Percentiles rank a stretch among this genome's conserved stretches.
Conservation (phyloP, 2,329 filamentous ascomycete genomes). For the Didymella sp. region DNA sequence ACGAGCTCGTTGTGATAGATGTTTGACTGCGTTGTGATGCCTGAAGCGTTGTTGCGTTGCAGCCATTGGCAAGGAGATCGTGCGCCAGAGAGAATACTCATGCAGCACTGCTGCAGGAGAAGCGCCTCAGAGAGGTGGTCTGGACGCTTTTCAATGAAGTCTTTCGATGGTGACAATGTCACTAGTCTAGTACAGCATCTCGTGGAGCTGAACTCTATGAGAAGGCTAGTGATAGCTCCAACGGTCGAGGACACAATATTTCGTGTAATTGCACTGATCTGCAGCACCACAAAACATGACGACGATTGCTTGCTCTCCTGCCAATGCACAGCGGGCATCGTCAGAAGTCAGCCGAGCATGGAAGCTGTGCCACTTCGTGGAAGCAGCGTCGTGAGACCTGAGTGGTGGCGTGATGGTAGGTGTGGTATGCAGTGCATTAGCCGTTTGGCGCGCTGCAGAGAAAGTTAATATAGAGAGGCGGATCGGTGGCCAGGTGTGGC, state of each 20-base stretch:
- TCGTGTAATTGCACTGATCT: background rate
- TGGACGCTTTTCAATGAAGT: slow-evolving; percentile 4
- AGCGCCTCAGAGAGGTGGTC: slow-evolving; percentile 13
- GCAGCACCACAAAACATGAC: background rate
- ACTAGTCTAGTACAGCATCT: background rate
- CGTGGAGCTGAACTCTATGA: slow-evolving; percentile 4
- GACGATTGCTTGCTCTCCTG: background rate
- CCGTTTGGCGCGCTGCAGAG: slow-evolving; percentile 20
- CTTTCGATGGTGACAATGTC: background rate
- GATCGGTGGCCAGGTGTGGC: slow-evolving; percentile 7
- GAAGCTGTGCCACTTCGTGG: slow-evolving; percentile 15
- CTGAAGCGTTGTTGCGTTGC: background rate
- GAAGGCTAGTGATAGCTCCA: background rate
- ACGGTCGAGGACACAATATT: slow-evolving; percentile 1
- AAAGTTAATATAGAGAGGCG: slow-evolving; percentile 17
- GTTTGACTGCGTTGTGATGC: background rate
- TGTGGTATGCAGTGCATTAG: slow-evolving; percentile 21
- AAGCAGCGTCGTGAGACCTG: slow-evolving; percentile 13
- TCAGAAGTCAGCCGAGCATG: slow-evolving; percentile 1
- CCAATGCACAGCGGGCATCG: slow-evolving; percentile 5
- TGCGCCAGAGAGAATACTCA: background rate
- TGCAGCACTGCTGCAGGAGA: slow-evolving; percentile 1
- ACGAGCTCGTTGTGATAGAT: background rate
- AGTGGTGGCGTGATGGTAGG: slow-evolving; percentile 16
- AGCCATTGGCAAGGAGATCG: slow-evolving; percentile 3